Conservation (phyloP, 306 rosid species). For the Glycine tomentella region DNA sequence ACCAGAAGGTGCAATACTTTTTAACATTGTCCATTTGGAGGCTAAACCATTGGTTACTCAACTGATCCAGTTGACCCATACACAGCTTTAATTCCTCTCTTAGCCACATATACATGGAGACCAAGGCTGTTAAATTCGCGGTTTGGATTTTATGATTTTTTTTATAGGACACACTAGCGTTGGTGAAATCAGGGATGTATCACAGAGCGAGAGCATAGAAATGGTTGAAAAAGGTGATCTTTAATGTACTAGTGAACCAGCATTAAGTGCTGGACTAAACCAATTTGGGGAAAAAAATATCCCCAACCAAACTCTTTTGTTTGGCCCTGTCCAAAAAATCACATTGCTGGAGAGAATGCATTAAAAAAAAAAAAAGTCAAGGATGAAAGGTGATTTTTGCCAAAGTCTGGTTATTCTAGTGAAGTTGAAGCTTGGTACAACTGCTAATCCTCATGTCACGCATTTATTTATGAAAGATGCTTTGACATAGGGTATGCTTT, state of each 20-base stretch:
- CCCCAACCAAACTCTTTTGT: too few species aligned
- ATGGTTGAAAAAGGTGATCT: not conserved
- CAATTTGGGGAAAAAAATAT: too few species aligned
- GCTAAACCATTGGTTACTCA: not conserved
- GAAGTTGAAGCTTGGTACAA: conserved; percentile 1
- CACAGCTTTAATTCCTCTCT: not conserved
- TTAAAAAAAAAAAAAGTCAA: not conserved
- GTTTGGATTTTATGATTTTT: not conserved
- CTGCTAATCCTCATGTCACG: not conserved
- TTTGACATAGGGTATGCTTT: not conserved
- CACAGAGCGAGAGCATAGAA: not conserved
- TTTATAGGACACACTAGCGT: not conserved
- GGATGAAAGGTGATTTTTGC: not conserved
- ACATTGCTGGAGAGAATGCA: not conserved
- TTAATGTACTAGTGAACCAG: too few species aligned
- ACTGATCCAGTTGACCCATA: not conserved
- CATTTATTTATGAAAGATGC: not conserved
- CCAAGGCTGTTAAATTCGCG: not conserved
- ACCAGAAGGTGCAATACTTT: not conserved
- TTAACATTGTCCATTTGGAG: not conserved
- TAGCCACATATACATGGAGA: not conserved
- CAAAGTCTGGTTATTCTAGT: not conserved
- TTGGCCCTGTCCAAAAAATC: too few species aligned
- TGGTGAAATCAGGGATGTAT: not conserved
- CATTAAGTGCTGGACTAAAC: too few species aligned